These are phyloP conservation scores for Abelmoschus esculentus DNA, from an alignment of 345 rosid genomes.

Conservation along the genomic window DNA sequence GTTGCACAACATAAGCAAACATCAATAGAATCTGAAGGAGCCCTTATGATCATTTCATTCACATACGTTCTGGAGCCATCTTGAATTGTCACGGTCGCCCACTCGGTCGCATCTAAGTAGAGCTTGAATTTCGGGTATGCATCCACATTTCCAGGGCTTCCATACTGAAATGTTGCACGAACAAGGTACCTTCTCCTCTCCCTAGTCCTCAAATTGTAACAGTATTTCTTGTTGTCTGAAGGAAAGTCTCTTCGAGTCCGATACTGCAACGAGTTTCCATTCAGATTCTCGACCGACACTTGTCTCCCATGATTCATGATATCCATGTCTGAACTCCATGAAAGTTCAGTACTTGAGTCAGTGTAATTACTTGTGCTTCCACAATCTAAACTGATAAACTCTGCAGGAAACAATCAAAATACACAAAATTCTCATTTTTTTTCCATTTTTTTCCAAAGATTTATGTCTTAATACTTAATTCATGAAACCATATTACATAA, in stretches of 20 bases:
- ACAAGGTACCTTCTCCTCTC: constrained; percentile 81
- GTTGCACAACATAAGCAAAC: constrained; percentile 86
- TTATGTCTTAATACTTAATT: background rate
- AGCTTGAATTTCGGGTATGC: constrained; percentile 78
- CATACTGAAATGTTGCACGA: constrained; percentile 84
- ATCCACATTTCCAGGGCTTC: constrained; percentile 44
- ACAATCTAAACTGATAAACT: constrained; percentile 83
- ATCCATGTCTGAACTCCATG: constrained; percentile 73
- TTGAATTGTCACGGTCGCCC: constrained; percentile 75
- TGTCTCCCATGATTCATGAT: constrained; percentile 52
- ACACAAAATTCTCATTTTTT: background rate
- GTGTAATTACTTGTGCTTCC: constrained; percentile 63
- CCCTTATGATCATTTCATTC: constrained; percentile 77
- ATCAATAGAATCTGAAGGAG: constrained; percentile 64
- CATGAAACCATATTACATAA: background rate
- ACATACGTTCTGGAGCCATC: constrained; percentile 64
- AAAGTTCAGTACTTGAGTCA: constrained; percentile 60
- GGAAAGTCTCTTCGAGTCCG: constrained; percentile 71
- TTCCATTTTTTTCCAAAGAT: background rate
- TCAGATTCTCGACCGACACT: constrained; percentile 30
- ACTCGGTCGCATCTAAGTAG: constrained; percentile 75
- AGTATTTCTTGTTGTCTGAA: constrained; percentile 64
- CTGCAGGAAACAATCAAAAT: constrained; percentile 35
- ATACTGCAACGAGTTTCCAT: constrained; percentile 41
- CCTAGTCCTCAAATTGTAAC: constrained; percentile 59